Base-by-base conservation (phyloP, 768 basidiomycete species). In the Suillus hirtellus region DNA sequence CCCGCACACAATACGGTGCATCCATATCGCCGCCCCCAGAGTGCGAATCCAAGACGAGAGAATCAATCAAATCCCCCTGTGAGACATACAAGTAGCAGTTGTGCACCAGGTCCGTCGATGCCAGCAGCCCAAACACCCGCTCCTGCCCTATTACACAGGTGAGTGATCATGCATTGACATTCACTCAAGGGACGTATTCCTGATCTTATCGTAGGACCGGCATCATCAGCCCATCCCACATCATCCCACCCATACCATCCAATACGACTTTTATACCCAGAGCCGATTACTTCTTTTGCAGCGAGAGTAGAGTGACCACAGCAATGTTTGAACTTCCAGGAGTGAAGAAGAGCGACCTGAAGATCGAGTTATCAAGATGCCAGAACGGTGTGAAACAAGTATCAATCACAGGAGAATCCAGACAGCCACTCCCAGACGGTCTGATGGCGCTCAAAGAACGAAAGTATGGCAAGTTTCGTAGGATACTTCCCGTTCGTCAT, bases 321-420 rank as follows among this genome's bases (percentile, higher is more conserved):
- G 86, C 84, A 59, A 79, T 85, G 76, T 82, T 90, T 70, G 89
- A 91, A 74, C 77, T 91, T 37, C 90, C 90, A 4, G 90, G 90
- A 49, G 78, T 90, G 71, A 82, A 81, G 70, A 83, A 79, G 65
- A 72, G 73, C 65, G 85, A 89, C 68, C 68, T 92, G 60, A 81
- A 75, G 64, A 79, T 91, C 75, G 81, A 80, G 58, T 80, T 92
- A 61, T 82, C 83, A 58, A 86, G 83, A 65, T 86, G 86, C 70
- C 83, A 84, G 77, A 90, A 85, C 66, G 80, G 85, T 65, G 81
- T 85, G 65, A 87, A 81, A 69, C 86, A 88, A 69, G 76, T 92
- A 67, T 81, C 80, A 56, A 80, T 92, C 60, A 72, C 77, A 24
- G 89, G 87, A 44, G 70, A 73, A 67, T 76, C 74, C 54, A 67